Evolutionary conservation across 768 basidiomycete genomes (phyloP).

Genomic region (Tephrocybe sp.): DNA sequence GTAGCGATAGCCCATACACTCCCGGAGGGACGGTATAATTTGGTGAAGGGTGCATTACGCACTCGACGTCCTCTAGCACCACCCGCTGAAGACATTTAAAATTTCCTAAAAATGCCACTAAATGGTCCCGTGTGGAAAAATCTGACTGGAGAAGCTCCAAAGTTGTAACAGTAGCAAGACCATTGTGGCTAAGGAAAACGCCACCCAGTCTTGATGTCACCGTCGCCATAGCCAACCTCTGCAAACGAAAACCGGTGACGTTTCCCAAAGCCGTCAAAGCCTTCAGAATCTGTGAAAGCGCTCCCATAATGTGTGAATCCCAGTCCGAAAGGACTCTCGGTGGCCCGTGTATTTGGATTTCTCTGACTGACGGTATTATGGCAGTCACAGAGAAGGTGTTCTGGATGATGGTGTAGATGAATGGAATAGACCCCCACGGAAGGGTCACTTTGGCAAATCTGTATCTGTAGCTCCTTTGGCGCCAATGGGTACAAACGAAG

Average conservation of each 20-base stretch:
- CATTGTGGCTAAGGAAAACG: too few species aligned
- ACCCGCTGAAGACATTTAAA: constrained; percentile 8
- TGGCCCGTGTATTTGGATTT: constrained; percentile 10
- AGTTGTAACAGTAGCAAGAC: not conserved
- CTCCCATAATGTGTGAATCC: constrained; percentile 1
- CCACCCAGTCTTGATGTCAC: not conserved
- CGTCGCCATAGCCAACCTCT: not conserved
- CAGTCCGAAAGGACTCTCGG: constrained; percentile 6
- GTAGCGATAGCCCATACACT: constrained; percentile 7
- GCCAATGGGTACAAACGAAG: constrained; percentile 23
- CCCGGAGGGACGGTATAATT: not conserved
- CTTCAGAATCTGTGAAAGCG: not conserved
- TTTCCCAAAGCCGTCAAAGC: not conserved
- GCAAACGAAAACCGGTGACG: constrained; percentile 1
- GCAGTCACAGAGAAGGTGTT: constrained; percentile 18
- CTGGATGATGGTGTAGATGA: constrained; percentile 15
- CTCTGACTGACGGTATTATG: constrained; percentile 18
- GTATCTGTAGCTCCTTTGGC: constrained; percentile 18
- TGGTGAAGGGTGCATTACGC: not conserved
- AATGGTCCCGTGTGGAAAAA: constrained; percentile 3
- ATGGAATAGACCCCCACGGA: constrained; percentile 12
- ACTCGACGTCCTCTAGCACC: constrained; percentile 7
- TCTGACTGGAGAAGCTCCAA: constrained; percentile 6
- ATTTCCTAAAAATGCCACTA: constrained; percentile 8
- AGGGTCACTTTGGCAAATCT: constrained; percentile 18